These are phyloP conservation scores for Backusella liffmaniae DNA, from an alignment of 192 early-diverging fungal species.

Conservation along the genomic window DNA sequence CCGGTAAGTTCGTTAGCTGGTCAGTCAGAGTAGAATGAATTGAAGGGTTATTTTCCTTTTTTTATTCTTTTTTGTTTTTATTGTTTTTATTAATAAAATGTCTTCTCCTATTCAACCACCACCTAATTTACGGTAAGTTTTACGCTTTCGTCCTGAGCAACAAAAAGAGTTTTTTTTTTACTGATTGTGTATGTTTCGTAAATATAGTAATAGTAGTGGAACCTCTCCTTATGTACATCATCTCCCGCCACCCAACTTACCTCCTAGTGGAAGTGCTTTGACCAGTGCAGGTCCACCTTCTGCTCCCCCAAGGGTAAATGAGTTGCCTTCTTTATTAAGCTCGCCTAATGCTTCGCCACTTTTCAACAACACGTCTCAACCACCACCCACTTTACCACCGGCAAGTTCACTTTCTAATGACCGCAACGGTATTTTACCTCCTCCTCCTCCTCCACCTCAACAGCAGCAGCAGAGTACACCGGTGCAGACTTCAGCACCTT, in stretches of 20 bases:
- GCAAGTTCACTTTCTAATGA: slow-evolving; percentile 7
- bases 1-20: not conserved
- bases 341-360: slow-evolving; percentile 31
- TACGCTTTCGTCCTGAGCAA: not conserved
- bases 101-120: slow-evolving; percentile 27
- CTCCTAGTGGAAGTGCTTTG: not conserved
- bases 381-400: not conserved
- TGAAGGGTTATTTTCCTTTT: slow-evolving; percentile 8
- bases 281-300: slow-evolving; percentile 24
- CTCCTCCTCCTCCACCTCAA: slow-evolving; percentile 18
- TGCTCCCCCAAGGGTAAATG: slow-evolving; percentile 28
- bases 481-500: slow-evolving; percentile 28
- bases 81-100: slow-evolving; percentile 13
- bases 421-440: slow-evolving; percentile 13
- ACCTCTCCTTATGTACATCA: slow-evolving; percentile 15
- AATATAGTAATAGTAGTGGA: not conserved
- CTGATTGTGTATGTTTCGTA: not conserved
- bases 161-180: not conserved
- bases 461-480: slow-evolving; percentile 9
- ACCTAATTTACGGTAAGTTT: slow-evolving; percentile 20
- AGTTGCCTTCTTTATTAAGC: slow-evolving; percentile 27
- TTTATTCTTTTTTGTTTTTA: not conserved
- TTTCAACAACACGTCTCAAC: slow-evolving; percentile 19
- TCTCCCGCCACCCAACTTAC: slow-evolving; percentile 9
- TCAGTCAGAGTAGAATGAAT: not conserved